Base-by-base conservation (phyloP, 495 filamentous ascomycete genomes). In the Talaromyces nanjingensis region DNA sequence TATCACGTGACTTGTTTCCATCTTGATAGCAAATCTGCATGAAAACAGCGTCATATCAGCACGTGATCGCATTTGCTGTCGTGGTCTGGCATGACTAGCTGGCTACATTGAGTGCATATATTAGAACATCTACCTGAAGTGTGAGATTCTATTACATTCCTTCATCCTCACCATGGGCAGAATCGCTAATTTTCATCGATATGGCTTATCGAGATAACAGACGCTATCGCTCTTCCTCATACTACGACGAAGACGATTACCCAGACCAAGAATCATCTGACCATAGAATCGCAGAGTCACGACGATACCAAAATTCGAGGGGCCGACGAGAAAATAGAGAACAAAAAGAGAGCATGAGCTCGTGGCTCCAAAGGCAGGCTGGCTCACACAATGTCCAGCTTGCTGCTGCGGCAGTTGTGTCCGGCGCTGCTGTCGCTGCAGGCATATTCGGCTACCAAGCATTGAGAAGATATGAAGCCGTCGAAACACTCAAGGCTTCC, bases 371-470 rank as follows among this genome's bases (percentile, higher is more conserved):
- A 63, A 77, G 82, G 33, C 76, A 83, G 42, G 76, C 77, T 65
- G 76, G 76, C 47, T 81, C 82, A 18, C 81, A 84, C 52, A 75
- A 79, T 65, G 79, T 80, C 3, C 92, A 93, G 73, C 81, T 96
- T 58, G 86, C 85, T 22, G 85, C 89, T 16, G 91, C 90, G 0
- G 91, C 91, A 5, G 76, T 92, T 6, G 75, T 90, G 5, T 93
- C 90, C 0, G 91, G 89, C 24, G 85, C 86, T 39, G 83, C 90
- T 31, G 90, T 91, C 29, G 91, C 89, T 9, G 80, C 83, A 45
- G 80, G 85, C 11, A 87, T 96, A 42, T 77, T 91, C 59, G 85
- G 88, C 52, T 89, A 87, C 66, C 91, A 94, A 69, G 81, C 82
- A 61, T 78, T 89, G 42, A 81, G 79, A 58, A 74, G 87, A 47